phyloP scores from a whole-genome alignment of 176 grass and related monocot genomes.

The Otatea glauca region DNA sequence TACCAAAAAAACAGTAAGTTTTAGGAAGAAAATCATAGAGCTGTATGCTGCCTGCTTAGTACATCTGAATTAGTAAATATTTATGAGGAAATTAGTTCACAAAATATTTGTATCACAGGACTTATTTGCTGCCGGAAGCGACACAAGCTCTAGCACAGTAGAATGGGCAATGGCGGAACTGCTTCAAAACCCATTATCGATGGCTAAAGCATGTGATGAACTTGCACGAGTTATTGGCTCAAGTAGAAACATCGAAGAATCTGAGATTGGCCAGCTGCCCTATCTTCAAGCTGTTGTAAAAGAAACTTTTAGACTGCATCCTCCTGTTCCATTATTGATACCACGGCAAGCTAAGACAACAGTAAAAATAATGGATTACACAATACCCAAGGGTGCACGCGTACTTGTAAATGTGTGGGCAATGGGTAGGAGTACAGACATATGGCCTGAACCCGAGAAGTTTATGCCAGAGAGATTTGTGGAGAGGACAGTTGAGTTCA shows the following conservation, averaged over 20 bases:
- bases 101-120: constrained; percentile 7
- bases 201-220: constrained; percentile 32
- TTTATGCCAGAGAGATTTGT: constrained; percentile 52
- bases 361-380: not conserved
- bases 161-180: constrained; percentile 56
- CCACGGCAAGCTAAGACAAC: not conserved
- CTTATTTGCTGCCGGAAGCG: constrained; percentile 44
- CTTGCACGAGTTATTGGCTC: not conserved
- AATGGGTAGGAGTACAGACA: not conserved
- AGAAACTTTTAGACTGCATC: constrained; percentile 49
- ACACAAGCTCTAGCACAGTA: constrained; percentile 40
- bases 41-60: constrained; percentile 1
- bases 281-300: constrained; percentile 50
- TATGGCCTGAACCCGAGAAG: constrained; percentile 21
- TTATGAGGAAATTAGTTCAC: no score
- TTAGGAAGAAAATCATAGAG: no score
- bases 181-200: constrained; percentile 7
- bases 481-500: not conserved
- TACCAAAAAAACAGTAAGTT: no score
- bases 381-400: constrained; percentile 17
- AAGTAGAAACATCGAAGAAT: constrained; percentile 21
- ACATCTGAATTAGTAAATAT: no score
- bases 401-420: constrained; percentile 47
- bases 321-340: constrained; percentile 35
- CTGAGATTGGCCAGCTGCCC: constrained; percentile 25